Base-by-base conservation (phyloP, 2,329 filamentous ascomycete genomes). In the Trematosphaeria pertusa region DNA sequence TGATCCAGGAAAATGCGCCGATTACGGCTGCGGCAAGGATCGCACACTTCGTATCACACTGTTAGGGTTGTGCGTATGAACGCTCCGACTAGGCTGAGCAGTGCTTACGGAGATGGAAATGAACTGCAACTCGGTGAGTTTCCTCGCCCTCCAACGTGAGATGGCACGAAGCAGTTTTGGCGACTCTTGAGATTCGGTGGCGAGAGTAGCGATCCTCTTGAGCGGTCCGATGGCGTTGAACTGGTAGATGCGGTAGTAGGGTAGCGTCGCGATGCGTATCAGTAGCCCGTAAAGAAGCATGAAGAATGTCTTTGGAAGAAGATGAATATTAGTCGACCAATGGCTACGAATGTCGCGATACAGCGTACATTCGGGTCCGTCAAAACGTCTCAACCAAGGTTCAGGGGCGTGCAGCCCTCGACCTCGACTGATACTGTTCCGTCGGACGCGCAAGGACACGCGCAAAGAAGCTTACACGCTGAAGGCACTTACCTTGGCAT, bases 1-100 rank as follows among this genome's bases (percentile, higher is more conserved):
- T 44, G 9, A 43, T 50, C 54, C 54, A 54, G 1, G 48, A 52
- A 28, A 54, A 57, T 2, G 51, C 48, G 5, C 50, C 50, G 7
- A 54, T 52, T 3, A 54, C 50, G 5, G 50, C 50, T 10, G 54
- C 50, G 1, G 54, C 50, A 9, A 57, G 47, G 21, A 54, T 38
- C 5, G 50, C 46, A 26, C 45, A 54, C 54, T 57, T 3, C 24
- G 17, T 34, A 18, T 31, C 28, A 31, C 12, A 11, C 12, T 5
- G 15, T 4, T 12, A n/a, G 5, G 28, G 28, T 31, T 35, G 4
- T 15, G 20, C 19, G 6, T 35, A 36, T 35, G 28, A 6, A 8
- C 17, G 17, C 5, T 9, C 17, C 4, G 21, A 19, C 17, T 32
- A 11, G 30, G 15, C 18, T 8, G 9, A 21, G 8, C 5, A 8